A percentile compares a stretch with the other conserved stretches of the same genome.
These are phyloP conservation scores for Chlorella sp. DNA, from an alignment of 139 green algal genomes.

Conservation along the genomic window DNA sequence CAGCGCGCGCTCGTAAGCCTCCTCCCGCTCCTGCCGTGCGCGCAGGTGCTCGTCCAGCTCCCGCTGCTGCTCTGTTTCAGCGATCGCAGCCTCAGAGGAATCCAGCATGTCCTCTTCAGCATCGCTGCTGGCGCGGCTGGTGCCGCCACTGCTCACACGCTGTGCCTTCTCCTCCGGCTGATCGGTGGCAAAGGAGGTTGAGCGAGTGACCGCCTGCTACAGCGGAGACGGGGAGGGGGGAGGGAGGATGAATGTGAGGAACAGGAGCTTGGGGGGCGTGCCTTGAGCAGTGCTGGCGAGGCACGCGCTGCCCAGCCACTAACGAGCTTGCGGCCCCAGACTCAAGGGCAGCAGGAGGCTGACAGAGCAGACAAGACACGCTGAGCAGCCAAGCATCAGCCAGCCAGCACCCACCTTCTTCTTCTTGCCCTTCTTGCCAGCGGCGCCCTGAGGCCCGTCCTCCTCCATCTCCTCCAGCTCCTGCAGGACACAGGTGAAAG, in stretches of 20 bases:
- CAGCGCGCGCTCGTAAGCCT: constrained; percentile 55
- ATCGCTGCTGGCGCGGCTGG: background rate
- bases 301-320: too few relatives aligned
- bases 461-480: constrained; percentile 45
- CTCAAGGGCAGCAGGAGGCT: too few relatives aligned
- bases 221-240: background rate
- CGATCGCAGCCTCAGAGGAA: background rate
- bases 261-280: too few relatives aligned
- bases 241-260: background rate
- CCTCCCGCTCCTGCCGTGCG: constrained; percentile 29
- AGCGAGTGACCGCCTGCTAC: constrained; percentile 3
- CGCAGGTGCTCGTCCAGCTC: background rate
- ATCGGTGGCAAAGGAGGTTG: constrained; percentile 28
- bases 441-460: background rate
- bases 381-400: too few relatives aligned
- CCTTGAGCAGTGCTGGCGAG: too few relatives aligned
- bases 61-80: background rate
- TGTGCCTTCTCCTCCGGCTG: constrained; percentile 35
- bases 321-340: too few relatives aligned
- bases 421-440: constrained; percentile 39
- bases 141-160: background rate
- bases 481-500: too few relatives aligned
- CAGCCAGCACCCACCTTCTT: constrained; percentile 24
- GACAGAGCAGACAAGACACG: too few relatives aligned
- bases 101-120: background rate